A percentile compares a stretch with the other conserved stretches of the same genome.
These are phyloP conservation scores for Drosera spatulata DNA, from an alignment of 179 eudicot species.

Conservation along the genomic window DNA sequence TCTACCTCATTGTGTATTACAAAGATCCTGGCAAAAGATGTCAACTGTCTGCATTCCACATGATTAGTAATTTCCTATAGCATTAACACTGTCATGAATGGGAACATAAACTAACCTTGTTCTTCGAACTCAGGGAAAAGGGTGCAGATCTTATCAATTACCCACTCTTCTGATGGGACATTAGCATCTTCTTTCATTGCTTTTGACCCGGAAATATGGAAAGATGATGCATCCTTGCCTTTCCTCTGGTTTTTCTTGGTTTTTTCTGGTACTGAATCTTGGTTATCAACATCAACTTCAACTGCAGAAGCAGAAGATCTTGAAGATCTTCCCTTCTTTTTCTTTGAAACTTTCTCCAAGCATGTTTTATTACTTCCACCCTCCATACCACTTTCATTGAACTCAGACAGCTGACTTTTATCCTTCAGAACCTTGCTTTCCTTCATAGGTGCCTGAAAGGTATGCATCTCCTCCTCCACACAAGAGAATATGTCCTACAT, in stretches of 20 bases:
- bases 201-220: slow-evolving; percentile 45
- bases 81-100: no score
- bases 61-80: no score
- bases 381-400: slow-evolving; percentile 37
- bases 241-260: slow-evolving; percentile 80
- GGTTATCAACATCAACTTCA: slow-evolving; percentile 49
- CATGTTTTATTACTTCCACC: slow-evolving; percentile 35
- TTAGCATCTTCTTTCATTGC: slow-evolving; percentile 37
- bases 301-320: slow-evolving; percentile 27
- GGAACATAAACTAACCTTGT: slow-evolving; percentile 38
- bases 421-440: slow-evolving; percentile 38
- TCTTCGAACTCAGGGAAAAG: slow-evolving; percentile 88
- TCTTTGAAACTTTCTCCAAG: slow-evolving; percentile 62
- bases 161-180: slow-evolving; percentile 68
- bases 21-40: no score
- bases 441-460: slow-evolving; percentile 30
- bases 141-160: slow-evolving; percentile 40
- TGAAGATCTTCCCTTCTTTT: slow-evolving; percentile 71
- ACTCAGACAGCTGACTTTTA: slow-evolving; percentile 32
- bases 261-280: slow-evolving; percentile 52
- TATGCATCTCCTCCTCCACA: slow-evolving; percentile 72
- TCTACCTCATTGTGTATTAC: no score
- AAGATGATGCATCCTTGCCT: slow-evolving; percentile 49
- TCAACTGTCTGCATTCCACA: no score
- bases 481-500: slow-evolving; percentile 57